These are phyloP conservation scores for Brettanomyces anomalus DNA, from an alignment of 805 yeast species.

Conservation along the genomic window DNA sequence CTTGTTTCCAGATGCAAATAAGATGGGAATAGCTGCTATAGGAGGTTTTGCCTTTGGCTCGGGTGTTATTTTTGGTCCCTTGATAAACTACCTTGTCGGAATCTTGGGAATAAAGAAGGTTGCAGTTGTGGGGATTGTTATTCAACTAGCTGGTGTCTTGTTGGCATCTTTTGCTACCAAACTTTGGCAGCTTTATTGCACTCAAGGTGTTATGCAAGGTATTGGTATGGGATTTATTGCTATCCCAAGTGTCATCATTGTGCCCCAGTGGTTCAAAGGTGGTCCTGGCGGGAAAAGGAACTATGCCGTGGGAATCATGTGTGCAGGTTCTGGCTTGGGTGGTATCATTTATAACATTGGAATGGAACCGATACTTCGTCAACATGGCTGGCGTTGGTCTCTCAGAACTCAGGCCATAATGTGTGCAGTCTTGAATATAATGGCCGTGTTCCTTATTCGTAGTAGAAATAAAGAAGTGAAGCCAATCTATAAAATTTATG, in stretches of 20 bases:
- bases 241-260: conserved; percentile 47
- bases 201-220: conserved; percentile 62
- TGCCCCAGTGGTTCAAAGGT: conserved; percentile 60
- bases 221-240: conserved; percentile 47
- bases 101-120: conserved; percentile 31
- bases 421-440: conserved; percentile 25
- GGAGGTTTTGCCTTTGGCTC: conserved; percentile 61
- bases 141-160: conserved; percentile 46
- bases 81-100: conserved; percentile 40
- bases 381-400: conserved; percentile 37
- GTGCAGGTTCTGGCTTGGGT: conserved; percentile 46
- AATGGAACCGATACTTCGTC: conserved; percentile 34
- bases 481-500: conserved; percentile 32
- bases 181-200: conserved; percentile 57
- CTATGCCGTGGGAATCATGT: conserved; percentile 37
- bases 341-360: conserved; percentile 42
- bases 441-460: conserved; percentile 28
- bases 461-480: conserved; percentile 29
- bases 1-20: conserved; percentile 44
- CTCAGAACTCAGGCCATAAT: conserved; percentile 37
- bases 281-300: conserved; percentile 41
- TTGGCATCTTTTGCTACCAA: conserved; percentile 51
- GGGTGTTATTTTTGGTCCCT: conserved; percentile 41
- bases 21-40: conserved; percentile 53
- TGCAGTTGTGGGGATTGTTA: conserved; percentile 36